Evolutionary conservation across 2,329 filamentous ascomycete genomes (phyloP), one percentile per base, ranked within the genome.

Genomic region (Cyanodermella asteris): DNA sequence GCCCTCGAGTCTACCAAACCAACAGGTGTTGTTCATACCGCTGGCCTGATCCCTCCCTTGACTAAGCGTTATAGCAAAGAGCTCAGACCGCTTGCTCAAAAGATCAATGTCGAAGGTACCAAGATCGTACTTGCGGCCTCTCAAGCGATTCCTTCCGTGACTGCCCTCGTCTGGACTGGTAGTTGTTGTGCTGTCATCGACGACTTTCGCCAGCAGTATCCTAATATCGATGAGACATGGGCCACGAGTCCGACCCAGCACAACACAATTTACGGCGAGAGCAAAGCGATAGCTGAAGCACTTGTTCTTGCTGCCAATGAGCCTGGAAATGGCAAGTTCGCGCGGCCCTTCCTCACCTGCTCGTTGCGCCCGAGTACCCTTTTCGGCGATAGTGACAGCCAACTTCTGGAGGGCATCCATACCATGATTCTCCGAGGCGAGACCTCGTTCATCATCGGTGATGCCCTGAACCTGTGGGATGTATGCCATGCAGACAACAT

Each of bases 201-300:
- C 28, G 22, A 34, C 22, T 23, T 37, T 14, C 17, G 22, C 9
- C 13, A 24, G 18, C 24, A 31, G 16, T 36, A 34, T 28, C 30
- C 30, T 10, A 36, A 37, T 20, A 31, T 31, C 5, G 32, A 37
- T 19, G 35, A 37, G 18, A 20, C 24, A 9, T 34, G 31, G 18
- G 32, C 35, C 13, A 45, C 41, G 7, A 41, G 47, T n/a, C n/a
- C n/a, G n/a, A n/a, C n/a, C n/a, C 30, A 29, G 17, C 38, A 30
- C 19, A 52, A 46, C 7, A 42, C 47, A 18, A 49, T 52, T 20
- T 55, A 55, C 34, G 50, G 50, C 12, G 51, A 55, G 34, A 53
- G 47, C 16, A 50, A 51, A 44, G 48, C 49, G 25, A 18, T 44
- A 16, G 51, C 50, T 26, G 51, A 55, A 33, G 36, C 39, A 26